A percentile compares a stretch with the other conserved stretches of the same genome.
Conservation (phyloP, 2,329 filamentous ascomycete genomes). For the Shiraia sp. region DNA sequence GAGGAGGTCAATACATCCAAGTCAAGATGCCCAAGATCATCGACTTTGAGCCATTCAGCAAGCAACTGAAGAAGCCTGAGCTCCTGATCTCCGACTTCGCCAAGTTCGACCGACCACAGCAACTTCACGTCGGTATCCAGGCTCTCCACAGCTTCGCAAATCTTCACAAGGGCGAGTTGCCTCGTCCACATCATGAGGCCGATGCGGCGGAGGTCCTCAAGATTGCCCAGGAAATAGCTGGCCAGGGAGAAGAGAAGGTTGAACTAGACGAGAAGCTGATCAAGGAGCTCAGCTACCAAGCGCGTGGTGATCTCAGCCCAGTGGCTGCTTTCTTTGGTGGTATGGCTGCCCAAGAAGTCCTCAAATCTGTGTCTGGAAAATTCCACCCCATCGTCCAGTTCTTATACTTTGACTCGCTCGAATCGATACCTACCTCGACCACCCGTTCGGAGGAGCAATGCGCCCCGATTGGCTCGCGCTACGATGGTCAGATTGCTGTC, state of each 20-base stretch:
- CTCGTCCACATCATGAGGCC: conserved; percentile 79
- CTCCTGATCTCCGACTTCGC: conserved; percentile 92
- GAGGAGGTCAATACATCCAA: conserved; percentile 88
- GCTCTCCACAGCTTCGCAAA: conserved; percentile 86
- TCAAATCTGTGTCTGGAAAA: conserved; percentile 97
- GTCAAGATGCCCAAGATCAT: conserved; percentile 98
- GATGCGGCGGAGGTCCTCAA: conserved; percentile 80
- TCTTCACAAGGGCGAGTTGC: conserved; percentile 70
- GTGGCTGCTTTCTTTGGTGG: conserved; percentile 97
- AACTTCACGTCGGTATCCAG: conserved; percentile 91
- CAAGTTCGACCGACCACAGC: conserved; percentile 92
- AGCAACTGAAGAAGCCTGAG: conserved; percentile 83
- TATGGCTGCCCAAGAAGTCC: conserved; percentile 87
- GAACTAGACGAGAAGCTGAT: conserved; percentile 92
- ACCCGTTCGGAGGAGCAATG: conserved; percentile 84
- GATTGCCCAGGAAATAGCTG: conserved; percentile 73
- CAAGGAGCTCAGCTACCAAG: conserved; percentile 92
- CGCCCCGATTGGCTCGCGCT: conserved; percentile 81
- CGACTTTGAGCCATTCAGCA: conserved; percentile 80
- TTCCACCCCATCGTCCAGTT: conserved; percentile 95
- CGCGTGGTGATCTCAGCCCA: conserved; percentile 83
- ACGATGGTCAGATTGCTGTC: conserved; percentile 96
- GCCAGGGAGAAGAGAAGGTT: conserved; percentile 67
- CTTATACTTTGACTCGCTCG: conserved; percentile 97
- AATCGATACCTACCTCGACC: conserved; percentile 79